Evolutionary conservation across 2,329 filamentous ascomycete species (phyloP).

Genomic region (Tolypocladium capitatum): DNA sequence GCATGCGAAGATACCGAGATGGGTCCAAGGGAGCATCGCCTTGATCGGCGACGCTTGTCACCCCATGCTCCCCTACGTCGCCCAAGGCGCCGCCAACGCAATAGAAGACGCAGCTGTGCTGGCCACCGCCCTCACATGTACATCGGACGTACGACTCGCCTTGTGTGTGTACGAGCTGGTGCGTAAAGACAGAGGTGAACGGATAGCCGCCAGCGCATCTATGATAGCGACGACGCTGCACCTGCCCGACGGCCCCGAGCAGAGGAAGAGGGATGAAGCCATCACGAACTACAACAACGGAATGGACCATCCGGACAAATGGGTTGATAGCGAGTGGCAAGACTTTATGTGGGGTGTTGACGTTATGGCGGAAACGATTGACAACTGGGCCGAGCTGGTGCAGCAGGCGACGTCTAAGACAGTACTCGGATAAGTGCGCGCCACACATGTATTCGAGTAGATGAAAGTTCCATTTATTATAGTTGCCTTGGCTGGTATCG

Average conservation of each 20-base stretch:
- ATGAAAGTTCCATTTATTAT: no score
- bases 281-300: constrained; percentile 5
- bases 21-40: constrained; percentile 41
- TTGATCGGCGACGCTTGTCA: constrained; percentile 55
- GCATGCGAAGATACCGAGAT: constrained; percentile 48
- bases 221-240: constrained; percentile 6
- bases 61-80: constrained; percentile 53
- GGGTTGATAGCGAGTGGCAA: constrained; percentile 12
- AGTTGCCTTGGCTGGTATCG: not conserved
- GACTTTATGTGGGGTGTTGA: constrained; percentile 18
- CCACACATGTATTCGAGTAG: no score
- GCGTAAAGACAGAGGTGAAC: constrained; percentile 8
- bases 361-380: constrained; percentile 15
- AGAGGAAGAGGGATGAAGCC: constrained; percentile 7
- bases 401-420: no score
- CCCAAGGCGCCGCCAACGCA: constrained; percentile 54
- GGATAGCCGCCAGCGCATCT: constrained; percentile 8
- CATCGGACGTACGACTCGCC: constrained; percentile 6
- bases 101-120: constrained; percentile 53
- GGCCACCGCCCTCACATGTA: constrained; percentile 18
- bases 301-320: constrained; percentile 10
- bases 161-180: constrained; percentile 9
- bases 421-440: no score
- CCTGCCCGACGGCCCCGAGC: constrained; percentile 8
- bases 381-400: constrained; percentile 8